Base-by-base conservation (phyloP, 331 rosid genomes). In the Cydonia oblonga region DNA sequence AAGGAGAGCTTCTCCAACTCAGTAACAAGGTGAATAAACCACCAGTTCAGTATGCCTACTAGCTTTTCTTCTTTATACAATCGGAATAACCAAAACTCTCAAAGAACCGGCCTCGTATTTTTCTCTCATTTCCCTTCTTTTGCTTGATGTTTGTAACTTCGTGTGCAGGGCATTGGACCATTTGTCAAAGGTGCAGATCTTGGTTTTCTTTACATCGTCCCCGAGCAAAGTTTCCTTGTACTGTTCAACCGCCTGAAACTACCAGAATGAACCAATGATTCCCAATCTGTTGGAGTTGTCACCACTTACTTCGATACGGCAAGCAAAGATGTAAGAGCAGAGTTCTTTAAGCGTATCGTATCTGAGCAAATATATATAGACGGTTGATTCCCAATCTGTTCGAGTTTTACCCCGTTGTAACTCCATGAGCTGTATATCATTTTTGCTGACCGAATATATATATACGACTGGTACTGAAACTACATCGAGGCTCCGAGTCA, bases 1-100 rank as follows among this genome's bases (percentile, higher is more conserved):
- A 96, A 7, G 99, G 99, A 74, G 99, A 96, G 83, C 86, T 96
- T 75, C 96, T 96, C 73, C 97, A 91, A 76, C 90, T 96, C 76
- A 91, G 86, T 75, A 92, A 93, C 85, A 96, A 86, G 97, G 99
- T 96, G 84, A 79, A 62, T 23, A 74, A 63, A 56, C 56, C 4
- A 56, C 56, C 4, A 32, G 66, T n/a, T 51, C 51, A 25, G 68
- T 22, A 76, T 12, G 14, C 64, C 64, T 72, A 32, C 26, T 25
- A 23, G 22, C 26, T 67, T 58, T 51, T 51, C 61, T 56, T 69
- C 61, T 56, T 69, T 25, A 9, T 52, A 30, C 38, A 76, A 73
- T 10, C 72, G 60, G 61, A 71, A 6, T 70, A 42, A 22, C 57
- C 33, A 33, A 38, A 40, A 40, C 8, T 29, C 4, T 71, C 63